These are phyloP conservation scores for Phytopythium kandeliae DNA, from an alignment of 352 stramenopile genomes.

Conservation along the genomic window DNA sequence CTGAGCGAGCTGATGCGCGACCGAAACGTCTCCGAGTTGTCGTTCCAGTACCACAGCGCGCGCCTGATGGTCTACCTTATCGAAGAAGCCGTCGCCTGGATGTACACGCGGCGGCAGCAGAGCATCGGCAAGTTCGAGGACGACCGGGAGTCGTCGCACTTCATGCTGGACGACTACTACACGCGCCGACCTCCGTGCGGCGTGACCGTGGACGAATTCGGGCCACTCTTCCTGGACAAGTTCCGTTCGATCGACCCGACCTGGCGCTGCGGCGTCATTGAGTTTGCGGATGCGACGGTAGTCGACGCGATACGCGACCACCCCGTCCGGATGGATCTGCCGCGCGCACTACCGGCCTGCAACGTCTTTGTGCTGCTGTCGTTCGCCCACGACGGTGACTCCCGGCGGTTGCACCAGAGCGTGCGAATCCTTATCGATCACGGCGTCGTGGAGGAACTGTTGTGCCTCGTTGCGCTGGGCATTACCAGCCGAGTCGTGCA, in stretches of 20 bases:
- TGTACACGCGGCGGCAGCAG: neutral
- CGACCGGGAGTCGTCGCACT: neutral
- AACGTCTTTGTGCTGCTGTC: constrained; percentile 11
- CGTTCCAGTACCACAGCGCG: constrained; percentile 1
- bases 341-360: neutral
- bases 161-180: constrained; percentile 3
- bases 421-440: constrained; percentile 3
- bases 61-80: constrained; percentile 1
- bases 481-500: neutral
- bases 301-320: neutral
- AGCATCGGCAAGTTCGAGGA: neutral
- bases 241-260: constrained; percentile 1
- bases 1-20: neutral
- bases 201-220: neutral
- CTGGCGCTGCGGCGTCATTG: constrained; percentile 1
- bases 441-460: constrained; percentile 2
- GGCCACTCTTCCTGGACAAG: constrained; percentile 1
- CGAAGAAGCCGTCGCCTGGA: constrained; percentile 3
- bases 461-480: neutral
- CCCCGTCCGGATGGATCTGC: neutral
- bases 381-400: constrained; percentile 1
- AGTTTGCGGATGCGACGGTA: neutral
- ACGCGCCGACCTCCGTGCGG: neutral
- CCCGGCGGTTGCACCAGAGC: neutral
- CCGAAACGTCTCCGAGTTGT: neutral